Base-by-base conservation (phyloP, 352 stramenopile species). In the Phytophthora brassicae region DNA sequence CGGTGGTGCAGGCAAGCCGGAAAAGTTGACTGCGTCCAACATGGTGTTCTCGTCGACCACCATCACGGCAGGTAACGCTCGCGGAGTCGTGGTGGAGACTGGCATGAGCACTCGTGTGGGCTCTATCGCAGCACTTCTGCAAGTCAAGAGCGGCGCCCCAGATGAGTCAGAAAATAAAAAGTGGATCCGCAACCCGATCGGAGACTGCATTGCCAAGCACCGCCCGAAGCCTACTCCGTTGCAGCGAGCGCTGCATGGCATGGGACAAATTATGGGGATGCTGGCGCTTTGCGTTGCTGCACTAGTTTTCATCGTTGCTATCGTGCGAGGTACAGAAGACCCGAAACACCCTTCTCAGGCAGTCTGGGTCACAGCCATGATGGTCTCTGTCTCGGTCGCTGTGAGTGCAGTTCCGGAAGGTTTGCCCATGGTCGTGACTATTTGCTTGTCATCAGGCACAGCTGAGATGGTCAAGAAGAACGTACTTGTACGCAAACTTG, bases 11-110 rank as follows among this genome's bases (percentile, higher is more conserved):
- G 63, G 49, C 38, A 70, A 74, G 26, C 48, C 66, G 8, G 50
- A 50, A 33, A 86, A 92, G 47, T 60, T 89, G 28, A 90, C 81
- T 22, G 77, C 79, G 2, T 76, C 76, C 54, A 84, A 99, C 75
- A 91, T 99, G 68, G 80, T 97, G 0, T 99, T 99, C 71, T 92
- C 66, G 56, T 99, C 60, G 62, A 98, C 74, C 53, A 87, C 57
- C 20, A 84, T 72, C 85, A 98, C 83, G 2, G 76, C 80, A 0
- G 83, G 83, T n/a, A 92, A 89, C 42, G 83, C 79, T 1, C 75
- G 76, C 12, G 83, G 79, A 5, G 68, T 92, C 24, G 77, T 92
- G 3, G 83, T 92, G 2, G 83, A 87, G 56, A 92, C 83, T 0
- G 83, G 79, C 2, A 92, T 92, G 83, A 69, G 72, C 59, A 90